A percentile compares a stretch with the other conserved stretches of the same genome.
phyloP scores from a whole-genome alignment of 164 flowering plant genomes.

The Tetrastigma voinierianum region DNA sequence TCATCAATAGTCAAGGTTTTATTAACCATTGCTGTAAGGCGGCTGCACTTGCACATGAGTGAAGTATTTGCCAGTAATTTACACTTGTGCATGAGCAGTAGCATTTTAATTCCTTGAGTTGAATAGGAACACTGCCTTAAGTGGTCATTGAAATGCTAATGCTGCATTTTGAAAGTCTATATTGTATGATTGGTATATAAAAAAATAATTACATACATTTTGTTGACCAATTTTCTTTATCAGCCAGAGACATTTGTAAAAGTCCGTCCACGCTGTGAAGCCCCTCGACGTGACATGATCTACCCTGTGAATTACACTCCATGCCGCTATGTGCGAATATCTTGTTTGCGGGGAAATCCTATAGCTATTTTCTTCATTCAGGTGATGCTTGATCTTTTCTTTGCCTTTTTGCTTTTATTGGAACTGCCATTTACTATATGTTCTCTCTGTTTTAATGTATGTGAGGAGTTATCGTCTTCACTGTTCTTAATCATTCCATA shows the following conservation, averaged over 20 bases:
- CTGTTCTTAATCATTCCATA: no score
- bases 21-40: no score
- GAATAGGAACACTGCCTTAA: neutral
- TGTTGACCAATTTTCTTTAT: constrained; percentile 16
- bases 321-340: constrained; percentile 84
- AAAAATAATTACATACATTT: neutral
- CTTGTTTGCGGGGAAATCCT: constrained; percentile 91
- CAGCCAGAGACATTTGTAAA: constrained; percentile 94
- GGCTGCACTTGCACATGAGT: no score
- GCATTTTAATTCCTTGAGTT: neutral
- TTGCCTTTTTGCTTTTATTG: neutral
- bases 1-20: no score
- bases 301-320: constrained; percentile 90
- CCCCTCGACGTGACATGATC: constrained; percentile 92
- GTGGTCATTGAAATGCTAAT: neutral
- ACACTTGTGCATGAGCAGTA: neutral
- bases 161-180: neutral
- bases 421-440: neutral
- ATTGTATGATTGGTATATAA: neutral
- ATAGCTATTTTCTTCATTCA: constrained; percentile 88
- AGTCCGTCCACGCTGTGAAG: constrained; percentile 92
- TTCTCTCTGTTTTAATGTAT: neutral
- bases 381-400: constrained; percentile 34
- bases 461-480: no score
- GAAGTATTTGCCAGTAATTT: neutral